Base-by-base conservation (phyloP, 208 protist genomes). In the Crithidia bombi region DNA sequence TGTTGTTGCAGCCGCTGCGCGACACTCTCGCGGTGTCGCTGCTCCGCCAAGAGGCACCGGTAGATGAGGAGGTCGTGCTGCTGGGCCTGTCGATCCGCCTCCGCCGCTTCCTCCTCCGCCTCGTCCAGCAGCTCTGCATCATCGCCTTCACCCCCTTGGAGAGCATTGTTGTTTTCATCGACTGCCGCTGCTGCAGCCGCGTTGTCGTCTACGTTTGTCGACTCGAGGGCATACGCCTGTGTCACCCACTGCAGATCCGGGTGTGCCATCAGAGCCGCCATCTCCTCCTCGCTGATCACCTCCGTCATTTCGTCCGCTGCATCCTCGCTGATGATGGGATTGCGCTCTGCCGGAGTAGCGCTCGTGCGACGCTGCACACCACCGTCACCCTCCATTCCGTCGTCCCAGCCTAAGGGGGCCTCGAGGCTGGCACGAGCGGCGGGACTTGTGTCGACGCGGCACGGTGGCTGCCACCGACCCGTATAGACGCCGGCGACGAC, bases 401-500 rank as follows among this genome's bases (percentile, higher is more conserved):
- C 56, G 25, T 47, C 38, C 9, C 2, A 21, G 17, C 3, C 11
- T 9, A 51, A 3, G 41, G 69, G 55, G 17, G 43, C 62, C 19
- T 70, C 64, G n/a, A 65, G 2, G 26, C 49, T 61, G 9, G 56
- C 69, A 28, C 56, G 52, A 11, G 65, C 63, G 21, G 59, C 72
- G 19, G 61, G 39, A n/a, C 41, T 55, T 7, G 61, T 68, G 41
- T 78, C 46, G 41, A 78, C 55, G 47, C 77, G 65, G 41, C 79
- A 76, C 14, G 78, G 66, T 5, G 82, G 78, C 10, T 82, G 74
- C 46, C 70, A 73, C 19, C 75, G 70, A 17, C 59, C 76, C 12
- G 43, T 52, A 47, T 79, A 73, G 55, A 83, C 81, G 25, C 84
- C 84, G 26, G 81, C 78, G 19, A 70, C 78, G 23, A 69, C 63